These are phyloP conservation scores for Atkinsonella hypoxylon DNA, from an alignment of 2,329 filamentous ascomycete genomes.

Conservation along the genomic window DNA sequence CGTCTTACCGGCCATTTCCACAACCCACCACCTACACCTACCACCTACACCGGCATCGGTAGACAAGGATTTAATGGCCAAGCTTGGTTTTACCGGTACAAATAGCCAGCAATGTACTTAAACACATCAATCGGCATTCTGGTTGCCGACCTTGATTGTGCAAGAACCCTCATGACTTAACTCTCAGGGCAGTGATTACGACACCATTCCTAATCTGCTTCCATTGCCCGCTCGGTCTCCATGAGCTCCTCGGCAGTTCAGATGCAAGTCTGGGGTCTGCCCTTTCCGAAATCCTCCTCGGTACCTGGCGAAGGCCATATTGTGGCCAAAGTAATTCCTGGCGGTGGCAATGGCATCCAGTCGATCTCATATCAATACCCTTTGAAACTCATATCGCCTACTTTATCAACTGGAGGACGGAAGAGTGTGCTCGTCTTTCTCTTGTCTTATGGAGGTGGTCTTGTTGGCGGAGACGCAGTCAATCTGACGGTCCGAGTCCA, in stretches of 20 bases:
- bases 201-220: background rate
- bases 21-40: background rate
- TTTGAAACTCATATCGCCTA: conserved; percentile 78
- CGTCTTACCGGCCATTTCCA: conserved; percentile 1
- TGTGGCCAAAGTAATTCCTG: conserved; percentile 59
- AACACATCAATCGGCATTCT: background rate
- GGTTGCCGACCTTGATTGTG: background rate
- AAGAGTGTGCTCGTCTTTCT: conserved; percentile 73
- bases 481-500: conserved; percentile 58
- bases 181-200: background rate
- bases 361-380: conserved; percentile 84
- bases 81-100: background rate
- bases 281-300: conserved; percentile 64
- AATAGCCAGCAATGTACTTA: background rate
- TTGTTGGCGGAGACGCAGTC: conserved; percentile 79
- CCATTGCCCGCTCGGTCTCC: no score
- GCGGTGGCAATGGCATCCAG: conserved; percentile 57
- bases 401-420: conserved; percentile 46
- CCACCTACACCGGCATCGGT: background rate
- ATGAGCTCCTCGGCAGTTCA: conserved; percentile 5
- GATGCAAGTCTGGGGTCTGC: conserved; percentile 24
- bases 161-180: background rate
- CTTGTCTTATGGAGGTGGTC: conserved; percentile 85
- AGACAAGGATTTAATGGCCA: background rate
- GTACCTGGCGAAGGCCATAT: conserved; percentile 69